These are phyloP conservation scores for Kazachstania kunashirensis DNA, from an alignment of 805 yeast genomes.

Conservation along the genomic window DNA sequence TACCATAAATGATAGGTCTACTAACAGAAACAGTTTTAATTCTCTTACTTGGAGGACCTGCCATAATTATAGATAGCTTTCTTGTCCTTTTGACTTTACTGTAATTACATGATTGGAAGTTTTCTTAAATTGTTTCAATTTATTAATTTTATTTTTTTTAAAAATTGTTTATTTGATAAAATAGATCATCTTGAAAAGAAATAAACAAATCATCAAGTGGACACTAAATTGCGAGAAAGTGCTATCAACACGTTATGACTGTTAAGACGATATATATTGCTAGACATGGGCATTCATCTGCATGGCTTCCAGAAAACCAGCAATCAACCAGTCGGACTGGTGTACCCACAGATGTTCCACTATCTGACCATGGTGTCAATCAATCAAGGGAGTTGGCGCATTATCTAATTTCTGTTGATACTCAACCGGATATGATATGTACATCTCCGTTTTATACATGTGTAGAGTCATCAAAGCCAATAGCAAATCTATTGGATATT, in stretches of 20 bases:
- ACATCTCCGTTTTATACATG: slow-evolving; percentile 87
- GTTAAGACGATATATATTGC: slow-evolving; percentile 57
- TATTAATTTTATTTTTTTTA: neutral
- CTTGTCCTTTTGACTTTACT: neutral
- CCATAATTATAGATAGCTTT: slow-evolving; percentile 9
- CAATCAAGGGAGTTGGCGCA: slow-evolving; percentile 77
- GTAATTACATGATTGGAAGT: no score
- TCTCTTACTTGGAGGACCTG: slow-evolving; percentile 22
- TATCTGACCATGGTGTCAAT: slow-evolving; percentile 79
- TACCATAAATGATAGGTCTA: slow-evolving; percentile 76
- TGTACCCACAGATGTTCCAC: slow-evolving; percentile 76
- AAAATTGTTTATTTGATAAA: neutral
- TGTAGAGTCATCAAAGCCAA: slow-evolving; percentile 68
- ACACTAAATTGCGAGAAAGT: neutral
- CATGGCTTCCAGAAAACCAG: slow-evolving; percentile 41
- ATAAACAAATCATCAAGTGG: neutral
- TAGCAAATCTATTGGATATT: slow-evolving; percentile 48
- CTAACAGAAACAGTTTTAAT: slow-evolving; percentile 54
- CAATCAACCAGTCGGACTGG: slow-evolving; percentile 67
- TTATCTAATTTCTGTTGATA: slow-evolving; percentile 40
- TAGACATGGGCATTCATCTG: slow-evolving; percentile 84
- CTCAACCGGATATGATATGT: slow-evolving; percentile 62
- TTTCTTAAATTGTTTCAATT: neutral
- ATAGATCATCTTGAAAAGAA: neutral
- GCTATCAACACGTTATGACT: slow-evolving; percentile 32